Evolutionary conservation across 2,329 filamentous ascomycete genomes (phyloP), one percentile per base, ranked within the genome.

Genomic region (Alternaria gaisen): DNA sequence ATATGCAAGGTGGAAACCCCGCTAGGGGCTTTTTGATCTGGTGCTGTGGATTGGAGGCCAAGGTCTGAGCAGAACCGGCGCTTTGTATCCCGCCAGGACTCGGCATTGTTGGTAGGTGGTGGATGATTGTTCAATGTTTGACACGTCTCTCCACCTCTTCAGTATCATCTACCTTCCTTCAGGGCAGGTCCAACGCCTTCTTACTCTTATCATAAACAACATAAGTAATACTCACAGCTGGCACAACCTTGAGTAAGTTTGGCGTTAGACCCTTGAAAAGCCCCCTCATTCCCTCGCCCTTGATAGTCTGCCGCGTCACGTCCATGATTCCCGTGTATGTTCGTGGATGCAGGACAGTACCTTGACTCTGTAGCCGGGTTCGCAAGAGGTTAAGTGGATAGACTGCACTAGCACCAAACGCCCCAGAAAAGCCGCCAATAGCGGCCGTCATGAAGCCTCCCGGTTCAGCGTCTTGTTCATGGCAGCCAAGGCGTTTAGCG

Each of bases 231-330:
- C 93, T 97, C 55, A 99, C 90, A 30, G 95, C 93, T 2, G 95
- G 95, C 10, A 95, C 93, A 36, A 99, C 95, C 83, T 99, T 99
- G 70, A 99, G 84, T 40, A 99, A 83, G 76, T 98, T 99, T 5
- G 95, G 95, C 42, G 94, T 97, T 66, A 98, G 83, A 1, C 95
- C 95, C 80, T 96, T 97, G 84, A 97, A 99, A 58, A 99, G 83
- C 3, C 95, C 95, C 60, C 91, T 86, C 38, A 91, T 77, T 1
- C 95, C 95, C 80, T 99, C 95, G 51, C 90, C 88, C 69, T 89
- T 85, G 36, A 97, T 82, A 9, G 95, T 99, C 80, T 91, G 92
- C 55, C 86, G 85, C 1, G 93, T 91, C 43, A 97, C 94, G 78
- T 99, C 95, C 82, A 89, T 87, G 65, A 98, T 94, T 38, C 95